Conservation (phyloP, 805 yeast species). For the Scheffersomyces coipomensis region DNA sequence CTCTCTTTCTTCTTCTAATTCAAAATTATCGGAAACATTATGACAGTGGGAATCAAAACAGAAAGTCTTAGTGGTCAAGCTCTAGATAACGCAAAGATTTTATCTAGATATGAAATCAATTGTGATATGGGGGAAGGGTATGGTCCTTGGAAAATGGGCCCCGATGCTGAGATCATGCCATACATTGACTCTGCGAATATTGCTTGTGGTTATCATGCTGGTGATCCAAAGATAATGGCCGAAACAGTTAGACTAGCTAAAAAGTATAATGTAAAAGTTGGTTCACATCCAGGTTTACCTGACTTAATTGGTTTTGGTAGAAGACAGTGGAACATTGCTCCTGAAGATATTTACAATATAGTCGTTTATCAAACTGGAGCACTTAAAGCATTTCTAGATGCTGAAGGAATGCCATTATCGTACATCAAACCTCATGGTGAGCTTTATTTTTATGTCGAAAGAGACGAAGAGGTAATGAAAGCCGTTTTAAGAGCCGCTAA, state of each 20-base stretch:
- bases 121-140: slow-evolving; percentile 38
- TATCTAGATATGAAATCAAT: slow-evolving; percentile 25
- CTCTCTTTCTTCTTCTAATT: no score
- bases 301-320: slow-evolving; percentile 41
- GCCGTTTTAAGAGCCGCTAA: slow-evolving; percentile 36
- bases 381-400: slow-evolving; percentile 30
- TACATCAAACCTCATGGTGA: slow-evolving; percentile 40
- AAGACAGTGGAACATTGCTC: slow-evolving; percentile 29
- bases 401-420: slow-evolving; percentile 29
- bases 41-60: slow-evolving; percentile 8
- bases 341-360: slow-evolving; percentile 34
- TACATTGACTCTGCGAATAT: slow-evolving; percentile 36
- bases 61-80: slow-evolving; percentile 9
- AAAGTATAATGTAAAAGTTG: slow-evolving; percentile 29
- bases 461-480: slow-evolving; percentile 32
- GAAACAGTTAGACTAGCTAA: slow-evolving; percentile 33
- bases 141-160: slow-evolving; percentile 37
- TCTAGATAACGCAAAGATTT: slow-evolving; percentile 8
- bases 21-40: no score
- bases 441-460: slow-evolving; percentile 32
- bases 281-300: slow-evolving; percentile 41
- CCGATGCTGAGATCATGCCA: slow-evolving; percentile 40
- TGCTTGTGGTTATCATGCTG: slow-evolving; percentile 44
- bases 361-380: slow-evolving; percentile 41
- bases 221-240: slow-evolving; percentile 35